phyloP scores from a whole-genome alignment of 2,329 filamentous ascomycete genomes.

The Claviceps sp. region DNA sequence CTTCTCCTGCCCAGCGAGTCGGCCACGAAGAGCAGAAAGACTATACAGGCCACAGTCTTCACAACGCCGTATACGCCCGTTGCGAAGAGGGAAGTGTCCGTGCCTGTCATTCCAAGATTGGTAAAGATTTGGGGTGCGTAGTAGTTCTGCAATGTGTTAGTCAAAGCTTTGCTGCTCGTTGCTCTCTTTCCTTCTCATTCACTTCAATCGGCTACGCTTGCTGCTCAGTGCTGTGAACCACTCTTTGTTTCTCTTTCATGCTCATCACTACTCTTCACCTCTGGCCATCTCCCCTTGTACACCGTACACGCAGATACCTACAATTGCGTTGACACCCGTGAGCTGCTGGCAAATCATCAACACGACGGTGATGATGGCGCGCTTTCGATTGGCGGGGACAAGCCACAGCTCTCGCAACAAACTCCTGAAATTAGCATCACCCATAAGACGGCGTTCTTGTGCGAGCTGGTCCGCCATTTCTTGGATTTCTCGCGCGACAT shows the following conservation, averaged over 20 bases:
- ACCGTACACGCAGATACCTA: slow-evolving; percentile 16
- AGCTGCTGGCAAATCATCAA: slow-evolving; percentile 59
- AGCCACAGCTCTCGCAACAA: slow-evolving; percentile 51
- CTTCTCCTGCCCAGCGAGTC: slow-evolving; percentile 54
- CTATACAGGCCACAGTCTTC: slow-evolving; percentile 49
- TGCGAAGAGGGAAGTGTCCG: slow-evolving; percentile 49
- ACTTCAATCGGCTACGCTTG: too few relatives aligned
- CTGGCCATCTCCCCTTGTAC: too few relatives aligned
- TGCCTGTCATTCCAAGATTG: slow-evolving; percentile 45
- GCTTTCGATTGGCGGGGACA: slow-evolving; percentile 47
- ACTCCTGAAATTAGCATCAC: slow-evolving; percentile 39
- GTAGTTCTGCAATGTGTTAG: slow-evolving; percentile 34
- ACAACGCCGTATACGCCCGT: slow-evolving; percentile 63
- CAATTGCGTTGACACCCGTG: slow-evolving; percentile 44
- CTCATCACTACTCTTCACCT: too few relatives aligned
- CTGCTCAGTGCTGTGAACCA: too few relatives aligned
- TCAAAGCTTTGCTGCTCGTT: neutral
- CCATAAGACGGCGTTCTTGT: slow-evolving; percentile 43
- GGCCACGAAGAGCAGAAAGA: slow-evolving; percentile 53
- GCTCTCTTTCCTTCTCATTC: neutral
- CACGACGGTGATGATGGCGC: slow-evolving; percentile 46
- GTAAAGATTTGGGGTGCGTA: slow-evolving; percentile 58
- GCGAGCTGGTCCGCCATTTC: slow-evolving; percentile 51
- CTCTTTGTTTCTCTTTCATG: too few relatives aligned
- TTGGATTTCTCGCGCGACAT: slow-evolving; percentile 43